Evolutionary conservation across 202 grass and related monocot genomes (phyloP).

Genomic region (Carex arenaria): DNA sequence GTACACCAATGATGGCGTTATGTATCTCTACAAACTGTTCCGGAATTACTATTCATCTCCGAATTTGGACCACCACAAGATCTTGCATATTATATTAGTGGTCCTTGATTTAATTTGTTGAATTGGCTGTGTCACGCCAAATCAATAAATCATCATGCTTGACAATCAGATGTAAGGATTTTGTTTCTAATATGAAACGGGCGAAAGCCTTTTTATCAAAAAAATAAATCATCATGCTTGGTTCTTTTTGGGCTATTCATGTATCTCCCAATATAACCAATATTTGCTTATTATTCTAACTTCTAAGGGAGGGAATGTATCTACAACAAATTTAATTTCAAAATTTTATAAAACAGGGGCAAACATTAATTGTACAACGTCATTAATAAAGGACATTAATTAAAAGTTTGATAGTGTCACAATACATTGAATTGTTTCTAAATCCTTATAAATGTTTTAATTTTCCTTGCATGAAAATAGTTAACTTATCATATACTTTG

Average conservation of each 20-base stretch:
- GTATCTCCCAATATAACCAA: background rate
- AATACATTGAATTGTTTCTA: background rate
- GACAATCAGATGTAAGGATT: no score
- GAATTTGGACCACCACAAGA: background rate
- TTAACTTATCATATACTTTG: no score
- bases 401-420: background rate
- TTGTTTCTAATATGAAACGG: no score
- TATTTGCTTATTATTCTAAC: background rate
- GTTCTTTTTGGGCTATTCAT: slow-evolving; percentile 7
- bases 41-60: slow-evolving; percentile 3
- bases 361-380: background rate
- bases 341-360: background rate
- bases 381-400: background rate
- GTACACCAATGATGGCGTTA: background rate
- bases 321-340: background rate
- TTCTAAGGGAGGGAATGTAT: background rate
- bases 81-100: background rate
- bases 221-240: background rate
- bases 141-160: background rate
- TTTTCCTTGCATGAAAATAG: background rate
- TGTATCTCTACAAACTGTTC: background rate
- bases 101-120: slow-evolving; percentile 4
- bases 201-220: no score
- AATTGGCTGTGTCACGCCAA: background rate
- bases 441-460: background rate